Evolutionary conservation across 257 asterid genomes (phyloP).

Genomic region (Coffea canephora): DNA sequence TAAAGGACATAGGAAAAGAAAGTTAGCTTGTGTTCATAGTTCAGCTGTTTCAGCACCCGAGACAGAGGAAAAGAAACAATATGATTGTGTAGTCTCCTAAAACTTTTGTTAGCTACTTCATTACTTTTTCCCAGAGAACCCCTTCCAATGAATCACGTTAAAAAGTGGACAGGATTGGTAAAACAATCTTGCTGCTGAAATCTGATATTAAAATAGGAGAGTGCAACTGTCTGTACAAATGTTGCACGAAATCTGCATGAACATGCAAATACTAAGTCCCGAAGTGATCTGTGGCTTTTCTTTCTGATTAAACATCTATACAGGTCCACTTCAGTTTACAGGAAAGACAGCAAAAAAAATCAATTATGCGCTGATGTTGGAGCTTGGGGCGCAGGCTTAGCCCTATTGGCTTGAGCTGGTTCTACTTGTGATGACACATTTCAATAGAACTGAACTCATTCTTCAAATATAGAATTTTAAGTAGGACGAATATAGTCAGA

Average conservation of each 20-base stretch:
- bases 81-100: neutral
- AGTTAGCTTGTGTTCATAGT: neutral
- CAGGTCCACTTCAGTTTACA: slow-evolving; percentile 86
- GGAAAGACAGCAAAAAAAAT: slow-evolving; percentile 58
- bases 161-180: neutral
- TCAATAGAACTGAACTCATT: neutral
- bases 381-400: slow-evolving; percentile 54
- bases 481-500: neutral
- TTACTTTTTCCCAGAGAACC: neutral
- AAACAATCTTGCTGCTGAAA: neutral
- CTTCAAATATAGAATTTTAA: neutral
- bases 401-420: too few species aligned
- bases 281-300: neutral
- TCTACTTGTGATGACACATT: neutral
- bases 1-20: too few species aligned
- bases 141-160: neutral
- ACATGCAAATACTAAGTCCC: neutral
- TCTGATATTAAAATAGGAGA: neutral
- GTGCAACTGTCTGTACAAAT: neutral
- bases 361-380: slow-evolving; percentile 76
- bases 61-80: neutral
- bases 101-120: neutral
- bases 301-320: slow-evolving; percentile 2
- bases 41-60: neutral
- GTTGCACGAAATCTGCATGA: neutral